These are phyloP conservation scores for Ophiostoma pallidulum DNA, from an alignment of 2,329 filamentous ascomycete species.

Conservation along the genomic window DNA sequence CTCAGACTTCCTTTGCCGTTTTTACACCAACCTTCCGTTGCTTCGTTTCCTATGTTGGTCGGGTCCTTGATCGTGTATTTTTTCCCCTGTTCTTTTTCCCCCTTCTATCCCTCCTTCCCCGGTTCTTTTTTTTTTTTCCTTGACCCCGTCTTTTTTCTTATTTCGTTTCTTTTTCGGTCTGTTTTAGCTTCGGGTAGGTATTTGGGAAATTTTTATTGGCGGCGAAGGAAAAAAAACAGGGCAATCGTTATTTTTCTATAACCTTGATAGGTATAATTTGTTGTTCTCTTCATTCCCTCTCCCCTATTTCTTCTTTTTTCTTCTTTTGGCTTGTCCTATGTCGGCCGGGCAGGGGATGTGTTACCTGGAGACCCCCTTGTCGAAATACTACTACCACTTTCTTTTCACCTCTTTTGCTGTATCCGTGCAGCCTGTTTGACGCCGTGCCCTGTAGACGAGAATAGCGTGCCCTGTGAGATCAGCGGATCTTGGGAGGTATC, in stretches of 20 bases:
- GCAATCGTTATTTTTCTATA: conserved; percentile 8
- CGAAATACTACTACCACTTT: too few relatives aligned
- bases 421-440: too few relatives aligned
- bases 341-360: too few relatives aligned
- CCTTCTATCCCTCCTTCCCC: not conserved
- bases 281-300: conserved; percentile 1
- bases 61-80: not conserved
- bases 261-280: conserved; percentile 7
- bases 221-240: conserved; percentile 14
- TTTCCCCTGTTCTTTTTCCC: not conserved
- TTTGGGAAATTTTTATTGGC: conserved; percentile 9
- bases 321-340: not conserved
- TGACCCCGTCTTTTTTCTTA: not conserved
- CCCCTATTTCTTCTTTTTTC: not conserved
- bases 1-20: not conserved
- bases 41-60: too few relatives aligned
- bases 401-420: too few relatives aligned
- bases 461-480: too few relatives aligned
- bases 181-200: conserved; percentile 11
- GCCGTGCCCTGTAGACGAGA: too few relatives aligned
- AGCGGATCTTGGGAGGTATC: too few relatives aligned
- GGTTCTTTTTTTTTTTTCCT: not conserved
- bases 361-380: too few relatives aligned
- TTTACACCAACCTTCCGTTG: not conserved
- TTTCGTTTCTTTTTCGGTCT: not conserved